phyloP scores from a whole-genome alignment of 371 early-diverging fungal species.

The Saksenaea oblongispora region DNA sequence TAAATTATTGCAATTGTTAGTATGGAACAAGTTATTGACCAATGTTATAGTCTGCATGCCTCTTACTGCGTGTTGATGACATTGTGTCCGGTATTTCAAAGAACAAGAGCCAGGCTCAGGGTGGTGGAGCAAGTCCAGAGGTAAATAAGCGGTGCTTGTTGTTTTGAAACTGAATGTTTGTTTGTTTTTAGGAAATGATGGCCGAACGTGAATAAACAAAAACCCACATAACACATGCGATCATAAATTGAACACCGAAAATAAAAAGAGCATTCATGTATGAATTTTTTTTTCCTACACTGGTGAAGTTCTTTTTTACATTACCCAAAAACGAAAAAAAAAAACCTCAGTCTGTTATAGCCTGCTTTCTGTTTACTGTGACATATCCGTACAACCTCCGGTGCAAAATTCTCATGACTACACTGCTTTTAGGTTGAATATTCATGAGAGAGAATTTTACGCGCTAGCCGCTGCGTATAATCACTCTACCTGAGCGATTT shows the following conservation, averaged over 20 bases:
- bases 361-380: too few relatives aligned
- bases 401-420: too few relatives aligned
- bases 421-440: too few relatives aligned
- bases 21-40: background rate
- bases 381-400: too few relatives aligned
- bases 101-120: conserved; percentile 46
- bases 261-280: background rate
- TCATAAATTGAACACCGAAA: background rate
- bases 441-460: too few relatives aligned
- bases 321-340: too few relatives aligned
- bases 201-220: conserved; percentile 11
- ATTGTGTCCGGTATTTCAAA: conserved; percentile 92
- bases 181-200: conserved; percentile 5
- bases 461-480: too few relatives aligned
- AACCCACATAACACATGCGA: background rate
- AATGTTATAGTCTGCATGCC: conserved; percentile 74
- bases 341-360: too few relatives aligned
- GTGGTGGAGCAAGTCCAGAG: conserved; percentile 15
- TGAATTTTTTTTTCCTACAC: too few relatives aligned
- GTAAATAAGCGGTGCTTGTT: conserved; percentile 4
- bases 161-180: background rate
- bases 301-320: too few relatives aligned
- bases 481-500: too few relatives aligned
- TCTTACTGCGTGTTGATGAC: conserved; percentile 96
- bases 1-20: conserved; percentile 16